These are phyloP conservation scores for Macadamia tetraphylla DNA, from an alignment of 164 flowering plant genomes.

Conservation along the genomic window DNA sequence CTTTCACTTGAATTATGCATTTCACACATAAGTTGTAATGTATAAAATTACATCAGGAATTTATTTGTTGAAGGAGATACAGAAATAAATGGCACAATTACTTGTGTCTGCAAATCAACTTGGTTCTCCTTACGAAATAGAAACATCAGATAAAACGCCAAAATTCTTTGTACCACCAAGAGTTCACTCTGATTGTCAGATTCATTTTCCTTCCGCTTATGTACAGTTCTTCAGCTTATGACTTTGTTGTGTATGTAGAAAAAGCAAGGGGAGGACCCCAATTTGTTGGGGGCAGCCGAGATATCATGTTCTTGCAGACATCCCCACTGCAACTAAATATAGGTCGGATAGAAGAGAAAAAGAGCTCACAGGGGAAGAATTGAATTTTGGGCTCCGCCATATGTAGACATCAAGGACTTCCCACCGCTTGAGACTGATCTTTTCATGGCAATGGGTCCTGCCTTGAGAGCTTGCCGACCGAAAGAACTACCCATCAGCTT, in stretches of 20 bases:
- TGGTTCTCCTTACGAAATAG: background rate
- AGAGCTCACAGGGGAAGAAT: conserved; percentile 33
- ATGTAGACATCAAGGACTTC: conserved; percentile 26
- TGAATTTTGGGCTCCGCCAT: conserved; percentile 30
- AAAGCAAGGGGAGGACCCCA: background rate
- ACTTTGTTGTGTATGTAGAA: background rate
- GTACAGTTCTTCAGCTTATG: background rate
- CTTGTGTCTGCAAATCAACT: background rate
- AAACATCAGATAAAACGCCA: background rate
- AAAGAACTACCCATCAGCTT: conserved; percentile 33
- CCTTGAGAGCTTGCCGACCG: conserved; percentile 21
- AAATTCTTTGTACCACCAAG: background rate
- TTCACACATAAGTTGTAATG: background rate
- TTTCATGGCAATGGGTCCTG: conserved; percentile 41
- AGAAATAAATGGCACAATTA: background rate
- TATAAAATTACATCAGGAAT: background rate
- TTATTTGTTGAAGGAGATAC: background rate
- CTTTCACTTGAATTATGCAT: background rate
- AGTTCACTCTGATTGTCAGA: background rate
- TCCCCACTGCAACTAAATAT: too few relatives aligned
- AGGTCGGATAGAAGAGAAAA: background rate
- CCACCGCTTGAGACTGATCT: conserved; percentile 42
- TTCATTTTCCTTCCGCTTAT: background rate
- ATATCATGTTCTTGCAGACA: too few relatives aligned
- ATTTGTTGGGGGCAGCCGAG: background rate